Conservation (phyloP, 202 grass and related monocot genomes). For the Musa balbisiana region DNA sequence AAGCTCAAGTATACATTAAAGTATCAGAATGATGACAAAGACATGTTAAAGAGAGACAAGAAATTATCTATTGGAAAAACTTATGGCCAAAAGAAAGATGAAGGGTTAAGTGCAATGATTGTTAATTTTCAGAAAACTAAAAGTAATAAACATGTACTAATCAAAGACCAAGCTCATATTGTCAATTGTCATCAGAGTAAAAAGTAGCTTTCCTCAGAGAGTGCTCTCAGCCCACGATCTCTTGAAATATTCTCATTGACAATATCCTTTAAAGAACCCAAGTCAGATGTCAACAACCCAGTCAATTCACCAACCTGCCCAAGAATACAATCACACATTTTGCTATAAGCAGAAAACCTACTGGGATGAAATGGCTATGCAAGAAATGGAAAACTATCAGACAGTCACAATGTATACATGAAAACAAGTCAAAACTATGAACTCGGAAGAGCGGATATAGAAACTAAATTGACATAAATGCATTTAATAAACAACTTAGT, state of each 20-base stretch:
- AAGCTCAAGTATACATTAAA: not conserved
- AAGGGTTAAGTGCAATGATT: not conserved
- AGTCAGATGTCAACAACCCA: slow-evolving; percentile 89
- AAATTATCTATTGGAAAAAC: not conserved
- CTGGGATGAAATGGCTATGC: not conserved
- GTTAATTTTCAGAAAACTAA: not conserved
- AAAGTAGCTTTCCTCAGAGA: slow-evolving; percentile 87
- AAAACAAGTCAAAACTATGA: not conserved
- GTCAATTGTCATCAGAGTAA: slow-evolving; percentile 35
- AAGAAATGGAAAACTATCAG: not conserved
- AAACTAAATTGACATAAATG: no score
- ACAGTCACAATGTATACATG: not conserved
- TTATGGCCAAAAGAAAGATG: not conserved
- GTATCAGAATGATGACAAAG: not conserved
- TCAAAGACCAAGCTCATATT: slow-evolving; percentile 46
- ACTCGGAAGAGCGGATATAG: not conserved
- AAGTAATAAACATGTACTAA: slow-evolving; percentile 5
- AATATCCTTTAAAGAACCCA: slow-evolving; percentile 77
- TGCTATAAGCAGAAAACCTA: not conserved
- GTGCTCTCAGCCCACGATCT: slow-evolving; percentile 87
- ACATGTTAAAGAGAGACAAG: not conserved
- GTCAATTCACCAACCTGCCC: slow-evolving; percentile 90
- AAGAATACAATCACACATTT: slow-evolving; percentile 1
- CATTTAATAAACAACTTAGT: not conserved
- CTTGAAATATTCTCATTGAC: slow-evolving; percentile 93